Conservation (phyloP, 805 yeast genomes). For the Isabelozyma gotoi region DNA sequence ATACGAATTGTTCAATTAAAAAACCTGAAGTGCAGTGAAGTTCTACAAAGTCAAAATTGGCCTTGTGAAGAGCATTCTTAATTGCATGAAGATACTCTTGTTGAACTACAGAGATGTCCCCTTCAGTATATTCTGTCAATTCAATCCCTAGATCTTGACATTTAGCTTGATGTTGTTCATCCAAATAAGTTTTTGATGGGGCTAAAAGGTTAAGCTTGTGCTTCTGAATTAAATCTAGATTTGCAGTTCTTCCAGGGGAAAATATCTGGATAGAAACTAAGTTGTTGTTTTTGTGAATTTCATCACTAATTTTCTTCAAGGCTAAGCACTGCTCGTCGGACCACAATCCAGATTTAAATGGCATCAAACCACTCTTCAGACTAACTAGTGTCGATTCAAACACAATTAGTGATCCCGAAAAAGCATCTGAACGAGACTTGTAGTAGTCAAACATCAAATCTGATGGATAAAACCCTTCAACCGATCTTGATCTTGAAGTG, state of each 20-base stretch:
- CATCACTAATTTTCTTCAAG: conserved; percentile 3
- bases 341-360: conserved; percentile 1
- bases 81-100: neutral
- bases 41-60: conserved; percentile 35
- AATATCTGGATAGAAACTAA: conserved; percentile 51
- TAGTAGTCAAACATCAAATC: conserved; percentile 28
- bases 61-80: neutral
- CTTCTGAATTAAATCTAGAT: conserved; percentile 20
- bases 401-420: conserved; percentile 2
- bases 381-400: conserved; percentile 9
- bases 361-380: conserved; percentile 8
- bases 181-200: conserved; percentile 14
- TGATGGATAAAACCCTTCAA: conserved; percentile 22
- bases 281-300: conserved; percentile 25
- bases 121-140: conserved; percentile 3
- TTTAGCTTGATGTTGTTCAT: conserved; percentile 11
- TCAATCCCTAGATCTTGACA: conserved; percentile 7
- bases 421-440: conserved; percentile 21
- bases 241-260: conserved; percentile 48
- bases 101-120: conserved; percentile 6
- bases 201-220: conserved; percentile 14
- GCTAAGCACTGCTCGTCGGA: conserved; percentile 5
- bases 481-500: conserved; percentile 23
- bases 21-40: conserved; percentile 43
- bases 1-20: conserved; percentile 31